Base-by-base conservation (phyloP, 352 stramenopile genomes). In the Pythium vanterpoolii region DNA sequence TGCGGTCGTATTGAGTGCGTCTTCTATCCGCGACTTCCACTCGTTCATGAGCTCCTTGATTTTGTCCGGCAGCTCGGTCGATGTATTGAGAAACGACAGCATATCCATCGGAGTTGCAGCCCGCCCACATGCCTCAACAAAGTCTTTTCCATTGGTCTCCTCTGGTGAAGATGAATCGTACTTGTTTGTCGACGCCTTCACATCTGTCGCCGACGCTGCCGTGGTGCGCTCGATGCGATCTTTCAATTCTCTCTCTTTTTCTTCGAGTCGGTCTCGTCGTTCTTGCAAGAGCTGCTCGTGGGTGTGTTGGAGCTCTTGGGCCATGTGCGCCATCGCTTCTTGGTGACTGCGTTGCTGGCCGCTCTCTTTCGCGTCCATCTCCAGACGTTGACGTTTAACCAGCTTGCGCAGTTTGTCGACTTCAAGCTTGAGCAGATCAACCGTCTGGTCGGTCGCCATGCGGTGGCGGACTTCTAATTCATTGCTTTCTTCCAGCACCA, bases 351-450 rank as follows among this genome's bases (percentile, higher is more conserved):
- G 18, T 16, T 76, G 62, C 27, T 71, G 55, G 3, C 71, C 69
- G 1, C 42, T 61, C n/a, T 78, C 68, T 18, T 65, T 58, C 11
- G 10, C 1, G 24, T 71, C 52, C 71, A 87, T 83, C 33, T 88
- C 79, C 0, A 71, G 52, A 16, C 76, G 73, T 48, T 91, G 77
- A 23, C 57, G 64, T 7, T 62, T 60, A 9, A 92, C 75, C 0
- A 92, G 66, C 7, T 71, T 69, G 8, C 77, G 70, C 11, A 92
- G 56, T 28, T 92, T 90, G 34, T 83, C 80, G 28, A 89, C 73
- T 57, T 92, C 77, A 3, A 82, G 54, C 59, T 83, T 88, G 18
- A 92, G 73, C 48, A 86, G 58, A 50, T 92, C 78, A 43, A 92
- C 58, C 1, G 79, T 90, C 54, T 89, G 70, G 44, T 90, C 76